Conservation (phyloP, 306 rosid species). For the Comarum palustre region DNA sequence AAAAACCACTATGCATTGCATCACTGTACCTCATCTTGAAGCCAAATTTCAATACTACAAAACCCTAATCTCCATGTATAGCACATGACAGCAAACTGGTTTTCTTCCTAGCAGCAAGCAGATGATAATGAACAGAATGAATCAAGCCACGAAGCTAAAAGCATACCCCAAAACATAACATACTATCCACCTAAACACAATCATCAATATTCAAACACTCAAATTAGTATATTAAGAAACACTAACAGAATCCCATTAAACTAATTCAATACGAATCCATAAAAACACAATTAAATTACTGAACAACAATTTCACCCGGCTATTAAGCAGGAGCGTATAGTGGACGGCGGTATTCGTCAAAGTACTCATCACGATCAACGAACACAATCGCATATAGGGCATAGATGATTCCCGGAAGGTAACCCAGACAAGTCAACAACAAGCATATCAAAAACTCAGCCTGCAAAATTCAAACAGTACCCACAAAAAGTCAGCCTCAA, state of each 20-base stretch:
- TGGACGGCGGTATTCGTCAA: conserved; percentile 82
- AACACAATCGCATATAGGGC: conserved; percentile 78
- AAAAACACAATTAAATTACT: background rate
- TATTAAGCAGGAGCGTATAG: conserved; percentile 42
- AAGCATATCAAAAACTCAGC: conserved; percentile 79
- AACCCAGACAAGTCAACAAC: conserved; percentile 77
- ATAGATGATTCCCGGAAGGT: conserved; percentile 87
- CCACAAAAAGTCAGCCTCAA: background rate
- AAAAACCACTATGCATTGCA: background rate
- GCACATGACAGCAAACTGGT: background rate
- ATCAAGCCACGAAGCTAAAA: background rate
- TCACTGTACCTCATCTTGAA: background rate
- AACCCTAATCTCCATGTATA: background rate
- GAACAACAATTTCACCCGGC: background rate
- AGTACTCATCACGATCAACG: conserved; percentile 83
- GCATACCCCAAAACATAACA: too few species aligned
- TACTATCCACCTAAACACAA: background rate
- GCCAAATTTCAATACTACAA: background rate
- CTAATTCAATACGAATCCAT: background rate
- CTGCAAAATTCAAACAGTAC: conserved; percentile 27
- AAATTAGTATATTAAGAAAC: background rate
- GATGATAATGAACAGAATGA: background rate
- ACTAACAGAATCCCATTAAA: background rate
- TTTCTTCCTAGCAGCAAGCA: background rate
- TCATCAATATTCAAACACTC: background rate